Evolutionary conservation across 768 basidiomycete species (phyloP), one percentile per base, ranked within the genome.

Genomic region (Lentinula boryana): DNA sequence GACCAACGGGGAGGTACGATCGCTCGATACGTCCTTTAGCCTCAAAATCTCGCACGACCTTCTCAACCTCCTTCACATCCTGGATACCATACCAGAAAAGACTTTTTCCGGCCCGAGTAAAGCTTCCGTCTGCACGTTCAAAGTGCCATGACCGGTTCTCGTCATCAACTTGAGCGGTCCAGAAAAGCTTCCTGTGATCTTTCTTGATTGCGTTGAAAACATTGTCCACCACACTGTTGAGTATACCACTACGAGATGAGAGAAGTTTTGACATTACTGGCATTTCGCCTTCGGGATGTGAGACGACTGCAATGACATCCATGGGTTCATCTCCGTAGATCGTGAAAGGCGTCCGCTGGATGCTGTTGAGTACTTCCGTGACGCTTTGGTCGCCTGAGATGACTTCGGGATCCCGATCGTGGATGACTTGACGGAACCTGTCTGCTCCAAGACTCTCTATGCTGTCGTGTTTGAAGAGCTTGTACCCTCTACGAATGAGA

Each of bases 141-240:
- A 98, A 99, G 76, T 99, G 96, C 97, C 97, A 99, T 3, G 89
- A 84, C 43, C 95, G 86, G 75, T 97, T 95, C 76, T 98, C 96
- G 71, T 98, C 96, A 65, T 98, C 95, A 4, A 88, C 88, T 66
- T 89, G 90, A 0, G 93, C 89, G n/a, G 95, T 98, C 97, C 97
- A 98, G 82, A 99, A 97, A 43, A 99, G 82, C 61, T 85, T 84
- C 63, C 87, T 84, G 75, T 98, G 90, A 71, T 98, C 94, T 78
- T 94, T 95, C 75, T 88, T 90, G 80, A 99, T 86, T n/a, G 93
- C 86, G 69, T 84, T 90, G 80, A 96, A 99, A 41, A 99, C 95
- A 68, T 98, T 99, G 78, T 99, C 97, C 63, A 95, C 80, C 62
- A 98, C 95, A 64, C 84, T 93, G 78, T 98, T 98, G 63, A 98